These are phyloP conservation scores for Akebia trifoliata DNA, from an alignment of 164 flowering plant genomes.

Conservation along the genomic window DNA sequence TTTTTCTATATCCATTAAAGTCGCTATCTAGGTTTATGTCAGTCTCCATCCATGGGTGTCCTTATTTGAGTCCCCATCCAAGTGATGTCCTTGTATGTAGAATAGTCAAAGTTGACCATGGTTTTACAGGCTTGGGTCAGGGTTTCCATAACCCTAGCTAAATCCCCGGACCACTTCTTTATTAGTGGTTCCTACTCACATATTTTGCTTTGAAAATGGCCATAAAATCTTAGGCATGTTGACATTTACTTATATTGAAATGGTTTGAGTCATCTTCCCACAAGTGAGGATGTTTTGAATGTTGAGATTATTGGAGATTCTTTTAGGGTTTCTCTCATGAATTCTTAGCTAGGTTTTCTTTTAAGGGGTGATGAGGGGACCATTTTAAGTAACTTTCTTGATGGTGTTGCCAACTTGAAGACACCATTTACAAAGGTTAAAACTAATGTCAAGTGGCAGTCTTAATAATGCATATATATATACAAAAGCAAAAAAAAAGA, in stretches of 20 bases:
- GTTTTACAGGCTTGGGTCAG: conserved; percentile 8
- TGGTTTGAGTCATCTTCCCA: conserved; percentile 13
- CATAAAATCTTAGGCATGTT: conserved; percentile 15
- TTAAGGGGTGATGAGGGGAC: no score
- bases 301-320: no score
- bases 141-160: conserved; percentile 14
- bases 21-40: not conserved
- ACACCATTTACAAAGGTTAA: no score
- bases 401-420: no score
- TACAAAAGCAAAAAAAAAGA: no score
- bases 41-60: not conserved
- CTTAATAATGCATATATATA: no score
- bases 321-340: no score
- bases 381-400: no score
- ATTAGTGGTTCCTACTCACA: conserved; percentile 3
- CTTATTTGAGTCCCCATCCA: not conserved
- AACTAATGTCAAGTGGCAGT: no score
- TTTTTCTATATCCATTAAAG: not conserved
- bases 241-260: conserved; percentile 9
- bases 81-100: not conserved
- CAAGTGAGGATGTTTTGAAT: no score
- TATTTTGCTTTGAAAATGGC: conserved; percentile 13
- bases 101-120: conserved; percentile 9
- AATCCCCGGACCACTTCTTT: conserved; percentile 14
- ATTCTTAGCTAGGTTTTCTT: no score